A percentile compares a stretch with the other conserved stretches of the same genome.
Evolutionary conservation across 2,329 filamentous ascomycete genomes (phyloP).

Genomic region (Mycocentrospora acerina): DNA sequence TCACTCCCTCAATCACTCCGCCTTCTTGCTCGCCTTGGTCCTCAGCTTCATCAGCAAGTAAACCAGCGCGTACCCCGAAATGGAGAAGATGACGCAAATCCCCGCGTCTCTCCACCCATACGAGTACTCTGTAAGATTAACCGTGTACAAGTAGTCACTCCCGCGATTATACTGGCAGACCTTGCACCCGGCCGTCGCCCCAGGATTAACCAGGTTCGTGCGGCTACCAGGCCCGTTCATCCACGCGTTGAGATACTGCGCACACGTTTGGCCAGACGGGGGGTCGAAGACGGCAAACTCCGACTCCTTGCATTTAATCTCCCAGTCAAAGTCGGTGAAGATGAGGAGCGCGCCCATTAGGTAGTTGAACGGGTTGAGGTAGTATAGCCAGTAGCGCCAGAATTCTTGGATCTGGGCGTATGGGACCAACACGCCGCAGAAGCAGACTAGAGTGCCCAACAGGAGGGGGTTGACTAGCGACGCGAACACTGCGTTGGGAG

Average conservation of each 20-base stretch:
- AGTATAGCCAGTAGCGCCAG: constrained; percentile 58
- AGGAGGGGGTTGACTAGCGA: constrained; percentile 53
- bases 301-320: constrained; percentile 38
- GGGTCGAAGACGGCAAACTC: constrained; percentile 51
- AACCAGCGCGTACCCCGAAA: constrained; percentile 56
- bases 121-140: constrained; percentile 63
- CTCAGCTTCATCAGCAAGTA: constrained; percentile 47
- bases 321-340: constrained; percentile 46
- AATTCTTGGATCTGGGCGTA: constrained; percentile 66
- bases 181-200: constrained; percentile 56
- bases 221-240: constrained; percentile 48
- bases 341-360: constrained; percentile 44
- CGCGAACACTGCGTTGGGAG: constrained; percentile 49
- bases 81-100: constrained; percentile 58
- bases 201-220: constrained; percentile 51
- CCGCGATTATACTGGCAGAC: constrained; percentile 64
- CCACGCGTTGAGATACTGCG: constrained; percentile 58
- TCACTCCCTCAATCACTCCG: no score
- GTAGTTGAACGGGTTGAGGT: constrained; percentile 47
- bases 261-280: constrained; percentile 56
- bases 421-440: constrained; percentile 61
- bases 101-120: constrained; percentile 68
- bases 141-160: constrained; percentile 59
- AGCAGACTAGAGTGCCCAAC: constrained; percentile 21
- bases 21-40: constrained; percentile 47